These are phyloP conservation scores for Canna indica DNA, from an alignment of 176 grass and related monocot genomes.

Conservation along the genomic window DNA sequence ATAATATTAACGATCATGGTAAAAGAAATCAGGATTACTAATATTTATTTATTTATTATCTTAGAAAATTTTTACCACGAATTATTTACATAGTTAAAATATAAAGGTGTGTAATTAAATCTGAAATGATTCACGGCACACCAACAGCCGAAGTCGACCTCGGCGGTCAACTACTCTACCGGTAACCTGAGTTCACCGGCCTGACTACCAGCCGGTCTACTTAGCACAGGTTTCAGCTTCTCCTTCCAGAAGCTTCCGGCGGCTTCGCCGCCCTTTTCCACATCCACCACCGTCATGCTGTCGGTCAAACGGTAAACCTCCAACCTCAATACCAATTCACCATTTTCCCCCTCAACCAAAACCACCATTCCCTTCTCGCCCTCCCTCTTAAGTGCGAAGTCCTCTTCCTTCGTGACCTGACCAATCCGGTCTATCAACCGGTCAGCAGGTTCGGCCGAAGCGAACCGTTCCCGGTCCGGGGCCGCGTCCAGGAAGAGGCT, in stretches of 20 bases:
- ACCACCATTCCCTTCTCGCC: conserved; percentile 23
- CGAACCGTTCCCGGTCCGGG: conserved; percentile 41
- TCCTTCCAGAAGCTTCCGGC: conserved; percentile 50
- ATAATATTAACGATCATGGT: too few relatives aligned
- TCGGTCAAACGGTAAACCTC: conserved; percentile 32
- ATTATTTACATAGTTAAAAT: background rate
- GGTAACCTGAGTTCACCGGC: too few relatives aligned
- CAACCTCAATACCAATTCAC: conserved; percentile 43
- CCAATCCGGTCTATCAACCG: conserved; percentile 27
- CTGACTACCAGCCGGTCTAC: conserved; percentile 14
- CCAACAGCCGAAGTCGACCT: background rate
- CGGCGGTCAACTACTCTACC: too few relatives aligned
- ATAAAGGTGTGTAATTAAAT: background rate
- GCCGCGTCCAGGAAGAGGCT: conserved; percentile 5
- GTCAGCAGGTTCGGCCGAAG: conserved; percentile 15
- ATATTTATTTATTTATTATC: too few relatives aligned
- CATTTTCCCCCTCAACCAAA: conserved; percentile 32
- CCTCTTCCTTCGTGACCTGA: conserved; percentile 23
- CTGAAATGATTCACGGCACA: background rate
- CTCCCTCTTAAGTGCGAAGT: conserved; percentile 18
- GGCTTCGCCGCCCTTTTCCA: conserved; percentile 30
- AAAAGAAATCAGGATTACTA: too few relatives aligned
- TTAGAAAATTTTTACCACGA: too few relatives aligned
- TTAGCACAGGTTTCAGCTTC: conserved; percentile 36
- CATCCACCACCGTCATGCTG: conserved; percentile 43